Conservation (phyloP, 768 basidiomycete species). For the Leucosporidium creatinivorum region DNA sequence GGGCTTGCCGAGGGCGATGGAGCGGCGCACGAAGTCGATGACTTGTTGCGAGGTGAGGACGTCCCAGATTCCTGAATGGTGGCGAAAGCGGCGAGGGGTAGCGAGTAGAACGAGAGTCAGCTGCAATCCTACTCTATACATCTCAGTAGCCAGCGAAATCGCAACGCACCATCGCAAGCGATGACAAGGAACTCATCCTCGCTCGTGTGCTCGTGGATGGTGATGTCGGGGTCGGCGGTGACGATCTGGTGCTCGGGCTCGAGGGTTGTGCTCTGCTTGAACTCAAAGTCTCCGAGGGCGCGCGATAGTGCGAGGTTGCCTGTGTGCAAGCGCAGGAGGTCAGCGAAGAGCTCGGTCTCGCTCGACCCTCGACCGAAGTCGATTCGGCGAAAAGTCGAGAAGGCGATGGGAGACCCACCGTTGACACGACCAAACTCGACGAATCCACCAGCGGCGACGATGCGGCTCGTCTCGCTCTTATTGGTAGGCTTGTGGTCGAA, state of each 20-base stretch:
- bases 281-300: slow-evolving; percentile 95
- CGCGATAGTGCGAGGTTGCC: slow-evolving; percentile 92
- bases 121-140: not conserved
- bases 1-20: slow-evolving; percentile 68
- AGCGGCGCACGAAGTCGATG: slow-evolving; percentile 75
- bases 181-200: slow-evolving; percentile 97
- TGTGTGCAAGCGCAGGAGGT: slow-evolving; percentile 38
- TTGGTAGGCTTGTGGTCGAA: slow-evolving; percentile 94
- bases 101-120: no score
- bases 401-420: slow-evolving; percentile 50
- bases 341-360: not conserved
- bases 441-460: slow-evolving; percentile 84
- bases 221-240: slow-evolving; percentile 88
- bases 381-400: slow-evolving; percentile 2
- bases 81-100: slow-evolving; percentile 10
- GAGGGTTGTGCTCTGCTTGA: slow-evolving; percentile 83
- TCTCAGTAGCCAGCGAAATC: not conserved
- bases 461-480: slow-evolving; percentile 75
- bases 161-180: slow-evolving; percentile 79
- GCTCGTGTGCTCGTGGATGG: slow-evolving; percentile 64
- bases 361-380: no score
- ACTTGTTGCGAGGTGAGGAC: slow-evolving; percentile 89
- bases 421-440: slow-evolving; percentile 96
- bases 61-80: slow-evolving; percentile 87
- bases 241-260: slow-evolving; percentile 86